Evolutionary conservation across 352 stramenopile genomes (phyloP), one percentile per base, ranked within the genome.

Genomic region (Stramenopiles sp.): DNA sequence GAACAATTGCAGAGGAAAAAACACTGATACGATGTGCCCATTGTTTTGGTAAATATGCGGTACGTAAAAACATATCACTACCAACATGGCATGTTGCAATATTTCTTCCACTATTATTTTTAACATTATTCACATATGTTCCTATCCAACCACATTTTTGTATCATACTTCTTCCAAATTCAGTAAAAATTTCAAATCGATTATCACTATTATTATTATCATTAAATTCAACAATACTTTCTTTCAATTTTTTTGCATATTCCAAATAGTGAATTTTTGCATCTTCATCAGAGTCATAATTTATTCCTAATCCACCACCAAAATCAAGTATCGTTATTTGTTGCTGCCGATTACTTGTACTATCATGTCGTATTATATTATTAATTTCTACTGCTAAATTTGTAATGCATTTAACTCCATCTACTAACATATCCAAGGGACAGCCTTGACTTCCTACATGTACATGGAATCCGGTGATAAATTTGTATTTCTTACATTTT

Each of bases 381-480:
- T 95, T 93, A 13, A 94, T 83, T 77, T 91, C 87, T 13, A 84
- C 80, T 0, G 91, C 90, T 74, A 96, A 92, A 7, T 84, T 80
- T 6, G 92, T 87, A 0, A 90, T 88, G 69, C 83, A 85, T 78
- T 90, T 86, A 0, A 89, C 89, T 30, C 91, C 91, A 6, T 87
- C 83, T 0, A 89, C 87, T 30, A 97, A 82, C 80, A 95, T 81
- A 31, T 93, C 87, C 7, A 96, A 85, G 1, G 87, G 84, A 73
- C 89, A 93, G n/a, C 89, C 89, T 78, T 93, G 88, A 38, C 88
- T 94, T 6, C 90, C 91, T 0, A 94, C 89, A 81, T 96, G 91
- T 6, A 94, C 90, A 78, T 95, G 90, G 32, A 96, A 85, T 13
- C 89, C 89, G 29, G 91, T 87, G 7, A 97, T 85, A 89, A 89